Evolutionary conservation across 495 filamentous ascomycete species (phyloP).

Genomic region (Cercophora samala): DNA sequence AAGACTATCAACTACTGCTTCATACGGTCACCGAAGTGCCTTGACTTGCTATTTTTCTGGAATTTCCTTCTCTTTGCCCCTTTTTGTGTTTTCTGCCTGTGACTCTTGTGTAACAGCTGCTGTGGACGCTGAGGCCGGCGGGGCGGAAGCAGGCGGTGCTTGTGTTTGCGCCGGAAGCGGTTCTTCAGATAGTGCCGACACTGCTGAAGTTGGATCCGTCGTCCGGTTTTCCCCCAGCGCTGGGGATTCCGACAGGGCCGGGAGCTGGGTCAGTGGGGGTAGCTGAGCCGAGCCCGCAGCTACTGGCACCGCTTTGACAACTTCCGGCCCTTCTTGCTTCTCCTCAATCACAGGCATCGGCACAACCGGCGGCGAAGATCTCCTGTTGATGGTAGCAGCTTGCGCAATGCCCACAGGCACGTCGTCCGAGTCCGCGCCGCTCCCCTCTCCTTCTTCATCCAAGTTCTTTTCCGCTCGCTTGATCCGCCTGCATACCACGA

Average conservation of each 20-base stretch:
- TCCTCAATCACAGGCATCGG: constrained; percentile 16
- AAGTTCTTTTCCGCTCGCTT: constrained; percentile 5
- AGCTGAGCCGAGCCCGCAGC: neutral
- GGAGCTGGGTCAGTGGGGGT: neutral
- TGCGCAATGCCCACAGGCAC: neutral
- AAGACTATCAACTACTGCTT: constrained; percentile 2
- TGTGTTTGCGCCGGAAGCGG: neutral
- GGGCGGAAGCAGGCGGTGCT: too few species aligned
- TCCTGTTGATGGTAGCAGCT: neutral
- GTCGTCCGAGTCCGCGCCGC: neutral
- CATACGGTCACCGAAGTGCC: too few species aligned
- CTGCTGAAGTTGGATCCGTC: constrained; percentile 6
- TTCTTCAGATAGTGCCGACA: constrained; percentile 17
- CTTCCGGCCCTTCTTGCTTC: neutral
- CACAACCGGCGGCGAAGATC: neutral
- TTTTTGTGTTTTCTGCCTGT: neutral
- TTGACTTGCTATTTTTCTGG: too few species aligned
- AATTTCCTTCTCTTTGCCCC: neutral
- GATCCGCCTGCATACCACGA: constrained; percentile 22
- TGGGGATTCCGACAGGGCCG: constrained; percentile 9
- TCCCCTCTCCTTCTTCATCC: neutral
- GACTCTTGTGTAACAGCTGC: too few species aligned
- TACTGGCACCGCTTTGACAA: neutral
- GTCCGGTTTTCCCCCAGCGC: neutral
- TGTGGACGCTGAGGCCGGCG: too few species aligned